Base-by-base conservation (phyloP, 371 early-diverging fungal species). In the Mucor mucedo region DNA sequence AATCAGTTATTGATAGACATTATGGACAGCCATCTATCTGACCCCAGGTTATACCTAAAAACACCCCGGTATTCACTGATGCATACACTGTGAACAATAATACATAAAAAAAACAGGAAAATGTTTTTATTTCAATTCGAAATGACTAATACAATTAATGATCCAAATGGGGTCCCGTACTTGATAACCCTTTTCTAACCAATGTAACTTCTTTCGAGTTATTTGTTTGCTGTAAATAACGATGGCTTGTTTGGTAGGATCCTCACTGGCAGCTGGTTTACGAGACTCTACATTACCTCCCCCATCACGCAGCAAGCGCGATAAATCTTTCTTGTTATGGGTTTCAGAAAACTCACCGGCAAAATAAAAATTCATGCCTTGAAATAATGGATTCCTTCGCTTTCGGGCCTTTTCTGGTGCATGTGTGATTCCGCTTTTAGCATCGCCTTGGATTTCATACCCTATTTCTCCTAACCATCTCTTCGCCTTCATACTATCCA, bases 371-470 rank as follows among this genome's bases (percentile, higher is more conserved):
- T 52, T 50, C 45, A 68, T 55, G 5, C 63, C 65, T n/a, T 68
- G 47, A 58, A 77, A 77, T 28, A 74, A 52, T 0, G 45, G 58
- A 0, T 41, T 33, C 13, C 50, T 35, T 38, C 40, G 30, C 35
- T 68, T 48, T 33, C 77, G 60, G 28, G 71, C 75, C 52, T 41
- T 54, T 0, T 38, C 5, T 9, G 80, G 75, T 44, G 68, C 77
- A 32, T 68, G 54, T n/a, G 75, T 79, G 7, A 39, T 9, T 0
- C 80, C 77, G 6, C 62, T 33, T 1, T 58, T 35, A 8, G 62
- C 61, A 60, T 80, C 81, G 2, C 81, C 81, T 30, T 65, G 57
- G 5, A 76, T 66, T 58, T 80, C 75, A 55, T 73, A 78, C 0
- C 39, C n/a, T 6, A 60, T 63, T 58, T 78, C 76, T 13, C 68